Evolutionary conservation across 371 early-diverging fungal species (phyloP).

Genomic region (Mortierella sp.): DNA sequence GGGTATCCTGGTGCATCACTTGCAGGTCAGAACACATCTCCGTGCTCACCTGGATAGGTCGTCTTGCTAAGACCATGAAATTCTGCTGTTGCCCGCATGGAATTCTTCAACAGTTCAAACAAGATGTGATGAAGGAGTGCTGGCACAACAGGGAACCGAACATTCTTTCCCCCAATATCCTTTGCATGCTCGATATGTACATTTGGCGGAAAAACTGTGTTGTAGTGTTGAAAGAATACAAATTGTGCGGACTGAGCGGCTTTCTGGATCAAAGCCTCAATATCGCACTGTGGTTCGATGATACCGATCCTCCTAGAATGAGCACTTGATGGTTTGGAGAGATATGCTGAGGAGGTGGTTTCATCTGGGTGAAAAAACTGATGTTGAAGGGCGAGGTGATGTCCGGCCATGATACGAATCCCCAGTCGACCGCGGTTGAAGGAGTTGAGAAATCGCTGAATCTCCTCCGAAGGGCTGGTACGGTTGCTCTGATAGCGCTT

Average conservation of each 20-base stretch:
- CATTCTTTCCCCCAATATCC: conserved; percentile 34
- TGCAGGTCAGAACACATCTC: too few relatives aligned
- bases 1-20: too few relatives aligned
- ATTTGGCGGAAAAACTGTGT: conserved; percentile 45
- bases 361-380: conserved; percentile 24
- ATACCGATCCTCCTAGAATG: conserved; percentile 39
- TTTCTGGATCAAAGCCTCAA: conserved; percentile 42
- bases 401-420: conserved; percentile 53
- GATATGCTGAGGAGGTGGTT: conserved; percentile 14
- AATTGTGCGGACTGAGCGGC: conserved; percentile 49
- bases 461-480: conserved; percentile 28
- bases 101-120: conserved; percentile 50
- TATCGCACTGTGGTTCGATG: conserved; percentile 51
- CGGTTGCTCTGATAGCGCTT: conserved; percentile 41
- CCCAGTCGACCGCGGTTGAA: conserved; percentile 53
- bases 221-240: conserved; percentile 54
- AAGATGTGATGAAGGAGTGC: conserved; percentile 49
- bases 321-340: conserved; percentile 27
- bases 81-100: conserved; percentile 54
- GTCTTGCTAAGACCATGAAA: conserved; percentile 46
- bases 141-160: conserved; percentile 51
- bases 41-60: conserved; percentile 50
- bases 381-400: conserved; percentile 46
- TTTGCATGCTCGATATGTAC: conserved; percentile 50
- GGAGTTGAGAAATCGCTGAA: conserved; percentile 48